Percentiles rank a stretch among this genome's conserved stretches.
These are phyloP conservation scores for Taphrina deformans DNA, from an alignment of 1,139 yeast genomes.

Conservation along the genomic window DNA sequence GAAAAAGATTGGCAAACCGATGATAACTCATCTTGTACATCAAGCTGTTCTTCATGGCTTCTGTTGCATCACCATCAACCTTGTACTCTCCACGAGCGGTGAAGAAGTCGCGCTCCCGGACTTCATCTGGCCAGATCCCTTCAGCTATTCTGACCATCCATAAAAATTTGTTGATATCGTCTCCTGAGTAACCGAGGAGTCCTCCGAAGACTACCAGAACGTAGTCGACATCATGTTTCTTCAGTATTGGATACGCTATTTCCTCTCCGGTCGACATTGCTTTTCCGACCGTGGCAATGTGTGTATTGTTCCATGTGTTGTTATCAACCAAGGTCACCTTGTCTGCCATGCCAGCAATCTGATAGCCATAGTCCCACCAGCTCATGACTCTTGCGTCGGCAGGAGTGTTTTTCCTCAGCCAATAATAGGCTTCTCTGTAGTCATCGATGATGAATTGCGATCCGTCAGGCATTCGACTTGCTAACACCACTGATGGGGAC, in stretches of 20 bases:
- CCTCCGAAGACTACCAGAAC: slow-evolving; percentile 94
- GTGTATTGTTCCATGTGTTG: slow-evolving; percentile 99
- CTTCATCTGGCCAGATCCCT: slow-evolving; percentile 99
- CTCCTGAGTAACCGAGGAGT: slow-evolving; percentile 88
- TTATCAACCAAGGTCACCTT: slow-evolving; percentile 97
- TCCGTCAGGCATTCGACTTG: slow-evolving; percentile 83
- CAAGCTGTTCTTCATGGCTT: slow-evolving; percentile 81
- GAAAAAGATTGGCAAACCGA: slow-evolving; percentile 67
- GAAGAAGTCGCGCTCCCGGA: slow-evolving; percentile 80
- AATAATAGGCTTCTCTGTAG: slow-evolving; percentile 97
- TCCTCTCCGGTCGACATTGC: slow-evolving; percentile 94
- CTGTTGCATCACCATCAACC: slow-evolving; percentile 77
- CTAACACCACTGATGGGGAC: slow-evolving; percentile 94
- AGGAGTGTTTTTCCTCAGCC: slow-evolving; percentile 97
- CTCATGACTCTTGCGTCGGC: slow-evolving; percentile 96
- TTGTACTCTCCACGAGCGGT: slow-evolving; percentile 83
- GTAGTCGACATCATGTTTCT: slow-evolving; percentile 92
- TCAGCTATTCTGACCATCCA: slow-evolving; percentile 99
- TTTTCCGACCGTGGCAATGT: slow-evolving; percentile 98
- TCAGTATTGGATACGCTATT: slow-evolving; percentile 80
- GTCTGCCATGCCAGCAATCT: slow-evolving; percentile 99
- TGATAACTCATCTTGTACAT: slow-evolving; percentile 95
- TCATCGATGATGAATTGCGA: slow-evolving; percentile 85
- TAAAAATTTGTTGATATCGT: slow-evolving; percentile 91
- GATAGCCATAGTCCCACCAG: slow-evolving; percentile 99